These are phyloP conservation scores for Talaromyces ruber DNA, from an alignment of 495 filamentous ascomycete genomes.

Conservation along the genomic window DNA sequence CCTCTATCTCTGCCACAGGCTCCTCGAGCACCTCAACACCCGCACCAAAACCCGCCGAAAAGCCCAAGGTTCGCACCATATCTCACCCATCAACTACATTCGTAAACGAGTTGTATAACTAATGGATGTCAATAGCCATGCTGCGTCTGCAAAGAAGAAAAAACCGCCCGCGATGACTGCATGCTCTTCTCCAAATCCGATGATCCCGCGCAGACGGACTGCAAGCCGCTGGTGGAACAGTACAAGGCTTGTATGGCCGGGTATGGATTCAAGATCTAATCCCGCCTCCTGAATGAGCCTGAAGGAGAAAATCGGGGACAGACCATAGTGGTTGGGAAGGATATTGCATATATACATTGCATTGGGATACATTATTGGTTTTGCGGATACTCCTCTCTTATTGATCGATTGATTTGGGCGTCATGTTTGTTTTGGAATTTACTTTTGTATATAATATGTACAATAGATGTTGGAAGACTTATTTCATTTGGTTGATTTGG, in stretches of 20 bases:
- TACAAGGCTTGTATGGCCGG: conserved; percentile 92
- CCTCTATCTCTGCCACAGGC: background rate
- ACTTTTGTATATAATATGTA: background rate
- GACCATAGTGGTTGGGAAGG: background rate
- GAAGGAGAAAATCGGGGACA: no score
- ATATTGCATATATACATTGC: background rate
- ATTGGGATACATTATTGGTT: background rate
- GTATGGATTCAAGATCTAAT: conserved; percentile 74
- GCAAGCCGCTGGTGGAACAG: conserved; percentile 67
- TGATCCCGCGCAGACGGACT: conserved; percentile 65
- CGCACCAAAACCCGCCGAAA: conserved; percentile 21
- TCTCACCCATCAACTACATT: background rate
- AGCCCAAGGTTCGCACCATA: conserved; percentile 43
- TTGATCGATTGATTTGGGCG: background rate
- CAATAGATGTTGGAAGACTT: background rate
- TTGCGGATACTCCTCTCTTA: background rate
- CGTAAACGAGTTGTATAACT: background rate
- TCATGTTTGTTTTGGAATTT: background rate
- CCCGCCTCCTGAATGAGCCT: no score
- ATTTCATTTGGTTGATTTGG: background rate
- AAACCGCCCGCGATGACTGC: conserved; percentile 87
- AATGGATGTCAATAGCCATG: conserved; percentile 54
- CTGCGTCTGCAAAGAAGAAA: conserved; percentile 96
- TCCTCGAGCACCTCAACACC: background rate
- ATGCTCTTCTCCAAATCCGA: conserved; percentile 87